Evolutionary conservation across 2,329 filamentous ascomycete genomes (phyloP), one percentile per base, ranked within the genome.

Genomic region (Stachybotrys chartarum): DNA sequence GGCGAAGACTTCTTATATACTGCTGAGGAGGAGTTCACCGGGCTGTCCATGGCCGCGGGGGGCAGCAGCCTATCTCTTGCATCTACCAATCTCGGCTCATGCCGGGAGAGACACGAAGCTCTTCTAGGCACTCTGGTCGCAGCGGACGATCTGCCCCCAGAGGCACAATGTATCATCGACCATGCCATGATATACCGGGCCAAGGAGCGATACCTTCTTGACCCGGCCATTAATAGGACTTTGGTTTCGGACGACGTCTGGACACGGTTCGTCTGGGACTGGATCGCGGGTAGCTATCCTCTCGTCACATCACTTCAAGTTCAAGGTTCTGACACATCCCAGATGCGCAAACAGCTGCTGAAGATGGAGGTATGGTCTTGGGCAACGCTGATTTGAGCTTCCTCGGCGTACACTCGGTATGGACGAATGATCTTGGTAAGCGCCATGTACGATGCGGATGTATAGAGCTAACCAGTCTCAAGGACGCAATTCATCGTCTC

Each of bases 241-340:
- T 80, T 92, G n/a, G 79, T 88, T 1, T 75, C 78, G 6, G 87
- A 90, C 57, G 86, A 92, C 63, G 82, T 81, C 32, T 90, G 88
- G 82, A 75, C 93, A n/a, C 80, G 84, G 56, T 86, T 88, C 55
- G 74, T 89, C n/a, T 95, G 90, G 90, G 81, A 84, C 50, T 90
- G 88, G 78, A 77, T 92, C 51, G 78, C 81, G 56, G 83, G 87
- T 84, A 64, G 65, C 75, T 78, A 12, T 44, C 12, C 18, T 12
- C 35, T 31, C 14, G 16, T 24, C n/a, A 7, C 16, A 44, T 7
- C 14, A 10, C n/a, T 42, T 44, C 11, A 12, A 12, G 14, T 6
- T 51, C 30, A 11, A n/a, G 24, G 10, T 24, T 32, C 18, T 24
- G 30, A 42, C 24, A 7, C 32, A 11, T 50, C 39, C 46, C 58